Percentiles rank a stretch among this genome's conserved stretches.
Evolutionary conservation across 352 stramenopile species (phyloP).

Genomic region (Blastocystis sp.): DNA sequence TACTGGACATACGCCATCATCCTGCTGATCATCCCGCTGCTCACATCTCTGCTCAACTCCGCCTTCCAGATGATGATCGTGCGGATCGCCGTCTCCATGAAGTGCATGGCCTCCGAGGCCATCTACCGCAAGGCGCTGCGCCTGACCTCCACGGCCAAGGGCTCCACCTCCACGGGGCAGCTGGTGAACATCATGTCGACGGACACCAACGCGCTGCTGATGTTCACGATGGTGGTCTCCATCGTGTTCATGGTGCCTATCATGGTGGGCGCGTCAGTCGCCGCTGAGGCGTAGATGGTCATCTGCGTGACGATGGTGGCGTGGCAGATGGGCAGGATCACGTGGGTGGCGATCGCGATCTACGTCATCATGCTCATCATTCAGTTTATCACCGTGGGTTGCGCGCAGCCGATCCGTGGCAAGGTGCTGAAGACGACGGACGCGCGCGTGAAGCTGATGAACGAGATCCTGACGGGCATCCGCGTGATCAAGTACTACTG

Average conservation of each 20-base stretch:
- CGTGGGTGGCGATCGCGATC: no score
- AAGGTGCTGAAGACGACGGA: no score
- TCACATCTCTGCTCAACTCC: background rate
- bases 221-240: conserved; percentile 27
- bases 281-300: background rate
- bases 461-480: no score
- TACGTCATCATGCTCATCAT: no score
- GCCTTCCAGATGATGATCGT: conserved; percentile 34
- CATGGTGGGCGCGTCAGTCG: conserved; percentile 71
- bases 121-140: conserved; percentile 76
- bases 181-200: conserved; percentile 68
- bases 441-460: no score
- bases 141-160: conserved; percentile 72
- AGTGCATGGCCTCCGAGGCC: conserved; percentile 66
- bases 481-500: conserved; percentile 69
- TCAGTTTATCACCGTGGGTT: no score
- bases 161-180: conserved; percentile 70
- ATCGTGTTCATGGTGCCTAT: background rate
- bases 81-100: conserved; percentile 43
- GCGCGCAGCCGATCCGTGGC: no score
- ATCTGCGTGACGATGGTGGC: no score
- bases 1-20: conserved; percentile 25
- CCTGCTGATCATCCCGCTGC: conserved; percentile 51
- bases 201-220: background rate
- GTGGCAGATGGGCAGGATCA: no score